Evolutionary conservation across 2,329 filamentous ascomycete species (phyloP).

Genomic region (Xylaria hypoxylon): DNA sequence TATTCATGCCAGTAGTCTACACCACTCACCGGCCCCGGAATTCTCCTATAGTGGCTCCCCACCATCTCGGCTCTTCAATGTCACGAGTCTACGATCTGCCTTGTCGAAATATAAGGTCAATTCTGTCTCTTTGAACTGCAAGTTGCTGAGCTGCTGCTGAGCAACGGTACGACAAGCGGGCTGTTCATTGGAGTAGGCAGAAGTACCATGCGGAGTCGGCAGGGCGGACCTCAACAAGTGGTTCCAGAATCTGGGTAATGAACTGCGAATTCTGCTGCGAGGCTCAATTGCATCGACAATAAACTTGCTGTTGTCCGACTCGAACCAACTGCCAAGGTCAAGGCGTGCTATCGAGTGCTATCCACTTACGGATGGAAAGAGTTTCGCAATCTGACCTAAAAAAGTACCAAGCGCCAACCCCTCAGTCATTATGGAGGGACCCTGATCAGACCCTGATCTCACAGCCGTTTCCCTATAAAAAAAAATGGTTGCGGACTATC

Average conservation of each 20-base stretch:
- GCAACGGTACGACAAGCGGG: conserved; percentile 1
- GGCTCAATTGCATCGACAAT: conserved; percentile 16
- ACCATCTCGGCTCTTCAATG: conserved; percentile 10
- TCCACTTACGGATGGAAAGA: conserved; percentile 2
- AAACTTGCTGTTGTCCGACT: conserved; percentile 14
- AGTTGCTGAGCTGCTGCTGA: conserved; percentile 8
- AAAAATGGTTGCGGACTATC: background rate
- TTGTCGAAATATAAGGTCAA: background rate
- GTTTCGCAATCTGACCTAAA: conserved; percentile 19
- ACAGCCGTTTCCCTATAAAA: background rate
- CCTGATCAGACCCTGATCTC: conserved; percentile 29
- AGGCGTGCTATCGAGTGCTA: conserved; percentile 1
- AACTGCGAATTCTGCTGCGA: conserved; percentile 12
- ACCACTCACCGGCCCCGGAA: conserved; percentile 13
- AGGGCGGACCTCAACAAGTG: conserved; percentile 19
- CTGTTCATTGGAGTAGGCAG: conserved; percentile 12
- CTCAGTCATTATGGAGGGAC: conserved; percentile 11
- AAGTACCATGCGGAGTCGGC: conserved; percentile 1
- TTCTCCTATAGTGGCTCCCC: conserved; percentile 18
- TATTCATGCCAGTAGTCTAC: conserved; percentile 4
- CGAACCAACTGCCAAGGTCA: conserved; percentile 24
- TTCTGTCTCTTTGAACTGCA: conserved; percentile 7
- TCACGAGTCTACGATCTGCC: conserved; percentile 23
- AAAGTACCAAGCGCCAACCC: conserved; percentile 19
- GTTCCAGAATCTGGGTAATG: conserved; percentile 13